phyloP scores from a whole-genome alignment of 2,329 filamentous ascomycete genomes.

The Cadophora gregata region DNA sequence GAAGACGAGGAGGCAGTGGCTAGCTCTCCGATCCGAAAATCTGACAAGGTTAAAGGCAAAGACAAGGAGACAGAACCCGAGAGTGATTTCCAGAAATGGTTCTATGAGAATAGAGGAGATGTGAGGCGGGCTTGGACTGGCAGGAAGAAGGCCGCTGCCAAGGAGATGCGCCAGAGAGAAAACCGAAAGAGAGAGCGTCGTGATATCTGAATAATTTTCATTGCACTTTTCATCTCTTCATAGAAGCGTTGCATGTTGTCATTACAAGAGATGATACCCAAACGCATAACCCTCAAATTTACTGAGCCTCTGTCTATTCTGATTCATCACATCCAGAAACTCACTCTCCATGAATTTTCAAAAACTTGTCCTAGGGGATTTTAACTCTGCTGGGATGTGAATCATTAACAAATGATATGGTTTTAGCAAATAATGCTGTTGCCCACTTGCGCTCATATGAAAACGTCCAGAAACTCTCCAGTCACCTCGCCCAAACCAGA shows the following conservation, averaged over 20 bases:
- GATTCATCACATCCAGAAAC: neutral
- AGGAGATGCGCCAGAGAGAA: conserved; percentile 71
- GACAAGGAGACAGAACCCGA: conserved; percentile 38
- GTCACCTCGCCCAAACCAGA: neutral
- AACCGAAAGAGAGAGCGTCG: conserved; percentile 58
- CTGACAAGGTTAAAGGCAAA: conserved; percentile 31
- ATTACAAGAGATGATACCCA: conserved; percentile 18
- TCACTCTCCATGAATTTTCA: neutral
- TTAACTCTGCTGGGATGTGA: no score
- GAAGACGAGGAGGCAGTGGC: conserved; percentile 49
- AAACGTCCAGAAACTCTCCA: no score
- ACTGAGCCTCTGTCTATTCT: neutral
- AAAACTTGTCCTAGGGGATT: no score
- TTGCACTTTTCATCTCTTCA: neutral
- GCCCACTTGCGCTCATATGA: no score
- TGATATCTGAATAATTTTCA: conserved; percentile 25
- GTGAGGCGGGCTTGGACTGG: conserved; percentile 71
- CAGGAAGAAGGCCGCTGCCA: conserved; percentile 64
- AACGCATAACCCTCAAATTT: neutral
- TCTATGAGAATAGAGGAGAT: conserved; percentile 70
- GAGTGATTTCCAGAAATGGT: conserved; percentile 68
- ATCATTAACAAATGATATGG: no score
- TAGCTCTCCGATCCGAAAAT: conserved; percentile 30
- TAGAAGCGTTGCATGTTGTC: neutral
- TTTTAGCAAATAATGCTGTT: no score